A percentile compares a stretch with the other conserved stretches of the same genome.
These are phyloP conservation scores for Aspergillus fischeri DNA, from an alignment of 2,329 filamentous ascomycete species.

Conservation along the genomic window DNA sequence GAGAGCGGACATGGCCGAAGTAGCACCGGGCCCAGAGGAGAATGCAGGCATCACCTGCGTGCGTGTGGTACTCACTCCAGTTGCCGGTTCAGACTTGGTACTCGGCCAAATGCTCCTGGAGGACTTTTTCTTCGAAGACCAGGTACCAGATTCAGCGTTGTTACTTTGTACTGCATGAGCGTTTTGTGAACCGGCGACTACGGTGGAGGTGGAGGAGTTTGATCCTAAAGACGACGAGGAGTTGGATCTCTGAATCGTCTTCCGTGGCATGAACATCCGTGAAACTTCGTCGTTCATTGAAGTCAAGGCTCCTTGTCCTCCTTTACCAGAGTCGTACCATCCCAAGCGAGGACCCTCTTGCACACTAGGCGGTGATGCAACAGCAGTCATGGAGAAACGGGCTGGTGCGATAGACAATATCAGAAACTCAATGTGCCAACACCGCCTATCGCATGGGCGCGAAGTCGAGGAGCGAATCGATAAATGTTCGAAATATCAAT, in stretches of 20 bases:
- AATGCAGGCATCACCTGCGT: constrained; percentile 59
- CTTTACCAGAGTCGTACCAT: constrained; percentile 57
- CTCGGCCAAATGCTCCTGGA: constrained; percentile 58
- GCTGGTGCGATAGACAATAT: constrained; percentile 10
- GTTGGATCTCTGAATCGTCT: constrained; percentile 79
- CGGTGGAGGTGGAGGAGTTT: constrained; percentile 52
- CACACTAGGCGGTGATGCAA: constrained; percentile 61
- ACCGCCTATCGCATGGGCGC: constrained; percentile 15
- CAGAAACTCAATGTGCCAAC: constrained; percentile 6
- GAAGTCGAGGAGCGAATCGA: constrained; percentile 3
- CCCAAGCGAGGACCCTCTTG: constrained; percentile 57
- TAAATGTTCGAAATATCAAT: background rate
- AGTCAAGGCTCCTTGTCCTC: constrained; percentile 57
- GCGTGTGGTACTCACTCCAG: constrained; percentile 58
- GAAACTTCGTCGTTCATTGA: constrained; percentile 82
- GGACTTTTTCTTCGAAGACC: constrained; percentile 45
- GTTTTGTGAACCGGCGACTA: constrained; percentile 29
- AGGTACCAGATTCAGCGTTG: constrained; percentile 35
- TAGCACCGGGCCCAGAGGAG: constrained; percentile 55
- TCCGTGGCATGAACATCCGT: constrained; percentile 86
- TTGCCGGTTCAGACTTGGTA: constrained; percentile 62
- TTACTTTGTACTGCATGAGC: constrained; percentile 36
- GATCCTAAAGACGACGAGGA: constrained; percentile 80
- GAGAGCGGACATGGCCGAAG: constrained; percentile 60
- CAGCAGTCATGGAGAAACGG: constrained; percentile 58